Conservation (phyloP, 2,329 filamentous ascomycete species). For the Juglanconis oblonga region DNA sequence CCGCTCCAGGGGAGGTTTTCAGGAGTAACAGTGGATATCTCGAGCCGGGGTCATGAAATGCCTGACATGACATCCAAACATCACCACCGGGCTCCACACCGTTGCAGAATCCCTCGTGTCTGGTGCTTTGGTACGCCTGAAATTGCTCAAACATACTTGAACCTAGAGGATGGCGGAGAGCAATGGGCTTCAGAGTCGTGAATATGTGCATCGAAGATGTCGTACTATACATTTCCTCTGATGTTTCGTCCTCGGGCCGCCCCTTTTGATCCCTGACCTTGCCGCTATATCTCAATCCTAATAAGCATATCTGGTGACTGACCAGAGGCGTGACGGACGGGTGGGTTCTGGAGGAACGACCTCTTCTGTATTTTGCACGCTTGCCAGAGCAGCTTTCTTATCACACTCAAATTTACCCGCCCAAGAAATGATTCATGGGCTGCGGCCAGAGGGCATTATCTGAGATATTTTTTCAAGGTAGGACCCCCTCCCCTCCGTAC, state of each 20-base stretch:
- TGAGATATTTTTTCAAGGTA: no score
- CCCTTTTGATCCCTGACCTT: constrained; percentile 14
- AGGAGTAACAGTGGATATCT: constrained; percentile 11
- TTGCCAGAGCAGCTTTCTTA: no score
- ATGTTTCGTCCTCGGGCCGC: not conserved
- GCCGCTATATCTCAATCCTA: not conserved
- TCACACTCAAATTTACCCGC: no score
- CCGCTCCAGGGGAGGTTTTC: constrained; percentile 1
- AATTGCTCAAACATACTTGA: not conserved
- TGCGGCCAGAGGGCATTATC: no score
- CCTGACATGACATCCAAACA: not conserved
- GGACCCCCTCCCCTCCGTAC: no score
- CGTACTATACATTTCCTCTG: not conserved
- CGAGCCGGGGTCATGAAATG: constrained; percentile 1
- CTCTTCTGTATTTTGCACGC: not conserved
- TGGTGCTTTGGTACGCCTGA: not conserved
- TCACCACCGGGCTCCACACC: not conserved
- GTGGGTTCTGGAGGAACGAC: not conserved
- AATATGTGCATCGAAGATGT: not conserved
- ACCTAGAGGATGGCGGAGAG: not conserved
- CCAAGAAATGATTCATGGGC: no score
- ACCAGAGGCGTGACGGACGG: not conserved
- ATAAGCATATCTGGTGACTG: not conserved
- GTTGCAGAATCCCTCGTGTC: not conserved
- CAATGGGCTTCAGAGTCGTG: no score